Evolutionary conservation across 2,329 filamentous ascomycete genomes (phyloP).

Genomic region (Parastagonospora nodorum): DNA sequence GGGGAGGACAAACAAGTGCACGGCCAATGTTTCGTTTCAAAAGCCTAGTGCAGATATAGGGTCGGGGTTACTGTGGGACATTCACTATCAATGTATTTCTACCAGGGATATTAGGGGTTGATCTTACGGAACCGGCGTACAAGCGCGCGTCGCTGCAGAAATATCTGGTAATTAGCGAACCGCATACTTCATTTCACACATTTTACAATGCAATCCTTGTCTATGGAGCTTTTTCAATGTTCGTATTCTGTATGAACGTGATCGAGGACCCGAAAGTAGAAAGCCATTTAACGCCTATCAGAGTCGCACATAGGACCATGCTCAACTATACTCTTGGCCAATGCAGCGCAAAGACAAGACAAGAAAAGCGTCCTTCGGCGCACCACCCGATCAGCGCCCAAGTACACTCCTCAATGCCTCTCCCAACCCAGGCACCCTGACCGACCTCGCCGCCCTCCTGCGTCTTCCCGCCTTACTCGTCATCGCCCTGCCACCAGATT

Average conservation of each 20-base stretch:
- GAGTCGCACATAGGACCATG: no score
- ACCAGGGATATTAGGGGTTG: background rate
- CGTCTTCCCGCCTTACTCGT: background rate
- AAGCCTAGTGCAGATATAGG: conserved; percentile 1
- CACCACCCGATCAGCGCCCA: background rate
- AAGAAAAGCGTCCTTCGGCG: no score
- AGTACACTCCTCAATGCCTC: background rate
- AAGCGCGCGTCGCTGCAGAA: conserved; percentile 1
- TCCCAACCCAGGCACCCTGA: background rate
- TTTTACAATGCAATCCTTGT: background rate
- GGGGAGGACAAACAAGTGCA: background rate
- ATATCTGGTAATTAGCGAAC: conserved; percentile 1
- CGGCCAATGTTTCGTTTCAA: background rate
- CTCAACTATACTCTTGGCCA: no score
- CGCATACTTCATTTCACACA: background rate
- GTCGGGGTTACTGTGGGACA: background rate
- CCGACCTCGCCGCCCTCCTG: background rate
- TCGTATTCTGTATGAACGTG: background rate
- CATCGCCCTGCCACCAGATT: background rate
- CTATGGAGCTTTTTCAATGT: background rate
- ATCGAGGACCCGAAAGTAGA: no score
- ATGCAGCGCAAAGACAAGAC: no score
- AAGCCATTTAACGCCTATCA: no score
- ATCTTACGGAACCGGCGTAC: background rate
- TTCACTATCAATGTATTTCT: conserved; percentile 4